These are phyloP conservation scores for Eimeria necatrix DNA, from an alignment of 169 alveolate species.

Conservation along the genomic window DNA sequence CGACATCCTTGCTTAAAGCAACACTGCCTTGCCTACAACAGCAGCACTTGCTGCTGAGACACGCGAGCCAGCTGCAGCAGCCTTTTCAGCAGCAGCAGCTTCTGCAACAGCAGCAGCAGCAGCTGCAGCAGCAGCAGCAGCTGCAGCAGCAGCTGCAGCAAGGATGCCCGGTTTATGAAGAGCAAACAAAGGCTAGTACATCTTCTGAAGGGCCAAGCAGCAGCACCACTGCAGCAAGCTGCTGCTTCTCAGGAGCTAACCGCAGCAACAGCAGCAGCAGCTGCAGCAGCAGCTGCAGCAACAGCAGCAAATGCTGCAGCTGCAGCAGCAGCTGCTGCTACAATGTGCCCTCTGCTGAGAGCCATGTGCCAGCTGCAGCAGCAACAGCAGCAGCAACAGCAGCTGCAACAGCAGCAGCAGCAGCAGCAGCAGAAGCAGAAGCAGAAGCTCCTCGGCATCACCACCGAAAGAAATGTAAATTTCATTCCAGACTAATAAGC, in stretches of 20 bases:
- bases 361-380: neutral
- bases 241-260: neutral
- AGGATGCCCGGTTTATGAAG: neutral
- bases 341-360: neutral
- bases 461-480: neutral
- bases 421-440: neutral
- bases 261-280: neutral
- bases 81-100: neutral
- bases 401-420: neutral
- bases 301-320: neutral
- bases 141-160: neutral
- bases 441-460: neutral
- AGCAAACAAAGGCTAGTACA: neutral
- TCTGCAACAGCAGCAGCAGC: neutral
- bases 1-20: too few species aligned
- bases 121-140: neutral
- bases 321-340: neutral
- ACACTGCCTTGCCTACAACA: too few species aligned
- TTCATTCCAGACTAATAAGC: neutral
- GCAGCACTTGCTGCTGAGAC: neutral
- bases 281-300: neutral
- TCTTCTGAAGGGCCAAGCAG: neutral
- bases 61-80: neutral
- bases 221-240: slow-evolving; percentile 3
- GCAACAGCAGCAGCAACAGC: neutral